phyloP scores from a whole-genome alignment of 345 rosid species.

The Tarenaya hassleriana region DNA sequence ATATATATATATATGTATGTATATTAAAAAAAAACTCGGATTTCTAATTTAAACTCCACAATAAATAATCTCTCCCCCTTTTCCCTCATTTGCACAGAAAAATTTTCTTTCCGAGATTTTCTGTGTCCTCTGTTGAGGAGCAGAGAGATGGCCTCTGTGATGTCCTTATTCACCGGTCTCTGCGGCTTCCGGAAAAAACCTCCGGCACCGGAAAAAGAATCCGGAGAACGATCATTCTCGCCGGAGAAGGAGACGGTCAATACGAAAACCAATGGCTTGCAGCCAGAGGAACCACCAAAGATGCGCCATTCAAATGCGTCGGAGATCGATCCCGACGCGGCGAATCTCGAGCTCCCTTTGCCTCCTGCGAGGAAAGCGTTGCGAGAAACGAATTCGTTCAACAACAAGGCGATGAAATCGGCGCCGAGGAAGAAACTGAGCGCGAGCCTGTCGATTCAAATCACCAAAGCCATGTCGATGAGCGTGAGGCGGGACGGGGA shows the following conservation, averaged over 20 bases:
- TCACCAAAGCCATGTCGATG: constrained; percentile 35
- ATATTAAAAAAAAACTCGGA: neutral
- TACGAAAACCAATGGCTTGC: neutral
- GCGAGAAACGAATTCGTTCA: constrained; percentile 27
- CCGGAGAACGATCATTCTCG: neutral
- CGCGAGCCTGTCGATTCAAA: constrained; percentile 27
- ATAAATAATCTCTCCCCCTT: too few species aligned
- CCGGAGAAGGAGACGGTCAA: neutral
- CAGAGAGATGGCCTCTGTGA: constrained; percentile 25
- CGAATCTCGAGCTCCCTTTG: constrained; percentile 27
- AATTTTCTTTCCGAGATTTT: constrained; percentile 7
- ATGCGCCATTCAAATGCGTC: neutral
- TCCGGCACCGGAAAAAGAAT: neutral
- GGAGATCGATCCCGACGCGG: neutral
- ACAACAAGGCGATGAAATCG: constrained; percentile 18
- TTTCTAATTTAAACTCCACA: too few species aligned
- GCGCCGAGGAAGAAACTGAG: constrained; percentile 20
- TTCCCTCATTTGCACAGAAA: neutral
- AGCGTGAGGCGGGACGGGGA: constrained; percentile 2
- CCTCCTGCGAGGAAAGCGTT: constrained; percentile 39
- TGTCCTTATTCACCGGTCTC: constrained; percentile 34
- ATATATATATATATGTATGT: too few species aligned
- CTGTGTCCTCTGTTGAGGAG: neutral
- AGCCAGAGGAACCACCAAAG: neutral
- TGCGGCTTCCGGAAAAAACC: constrained; percentile 39